A percentile compares a stretch with the other conserved stretches of the same genome.
Evolutionary conservation across 2,329 filamentous ascomycete species (phyloP).

Genomic region (Aureobasidium zeae): DNA sequence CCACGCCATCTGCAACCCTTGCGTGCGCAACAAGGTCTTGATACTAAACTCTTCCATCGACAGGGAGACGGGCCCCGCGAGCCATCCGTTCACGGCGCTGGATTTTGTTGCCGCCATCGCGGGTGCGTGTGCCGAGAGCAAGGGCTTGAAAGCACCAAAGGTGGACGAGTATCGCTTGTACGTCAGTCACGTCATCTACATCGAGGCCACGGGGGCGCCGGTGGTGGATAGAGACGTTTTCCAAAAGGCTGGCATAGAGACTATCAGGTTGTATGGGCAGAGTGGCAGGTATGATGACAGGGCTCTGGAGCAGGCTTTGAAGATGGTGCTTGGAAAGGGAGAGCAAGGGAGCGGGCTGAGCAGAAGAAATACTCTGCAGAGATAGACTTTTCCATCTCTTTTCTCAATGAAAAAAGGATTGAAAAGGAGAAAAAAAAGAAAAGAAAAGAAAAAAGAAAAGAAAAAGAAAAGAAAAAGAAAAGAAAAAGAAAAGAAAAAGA

Average conservation of each 20-base stretch:
- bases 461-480: too few species aligned
- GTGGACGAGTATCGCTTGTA: conserved; percentile 51
- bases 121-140: conserved; percentile 61
- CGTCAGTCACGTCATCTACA: conserved; percentile 74
- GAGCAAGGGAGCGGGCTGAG: conserved; percentile 44
- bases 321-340: conserved; percentile 64
- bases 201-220: conserved; percentile 63
- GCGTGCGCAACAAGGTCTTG: conserved; percentile 62
- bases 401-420: too few species aligned
- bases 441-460: too few species aligned
- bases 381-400: too few species aligned
- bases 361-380: conserved; percentile 50
- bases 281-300: conserved; percentile 59
- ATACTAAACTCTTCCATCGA: conserved; percentile 78
- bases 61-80: conserved; percentile 70
- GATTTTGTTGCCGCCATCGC: conserved; percentile 79
- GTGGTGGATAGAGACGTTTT: conserved; percentile 59
- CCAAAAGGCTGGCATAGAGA: conserved; percentile 60
- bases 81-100: conserved; percentile 56
- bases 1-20: conserved; percentile 43
- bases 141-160: conserved; percentile 32
- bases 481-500: too few species aligned
- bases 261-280: conserved; percentile 66
- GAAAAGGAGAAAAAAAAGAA: too few species aligned
- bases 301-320: conserved; percentile 64